A percentile compares a stretch with the other conserved stretches of the same genome.
phyloP scores from a whole-genome alignment of 169 alveolate genomes.

The Eimeria zaria region DNA sequence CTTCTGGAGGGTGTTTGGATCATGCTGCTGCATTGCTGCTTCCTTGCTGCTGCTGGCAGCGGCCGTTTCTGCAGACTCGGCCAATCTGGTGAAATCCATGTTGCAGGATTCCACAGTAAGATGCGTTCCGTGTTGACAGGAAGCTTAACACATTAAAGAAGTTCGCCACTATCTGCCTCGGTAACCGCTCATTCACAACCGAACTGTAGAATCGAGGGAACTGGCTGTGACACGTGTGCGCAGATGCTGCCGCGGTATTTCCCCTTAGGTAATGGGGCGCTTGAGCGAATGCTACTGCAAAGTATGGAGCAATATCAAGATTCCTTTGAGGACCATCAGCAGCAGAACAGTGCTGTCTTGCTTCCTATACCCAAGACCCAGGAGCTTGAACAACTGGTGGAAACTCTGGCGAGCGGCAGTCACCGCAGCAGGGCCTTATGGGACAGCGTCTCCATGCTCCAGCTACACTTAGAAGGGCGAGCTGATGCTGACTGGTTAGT shows the following conservation, averaged over 20 bases:
- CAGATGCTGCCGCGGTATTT: slow-evolving; percentile 63
- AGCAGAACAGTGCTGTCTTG: background rate
- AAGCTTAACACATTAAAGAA: background rate
- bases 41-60: slow-evolving; percentile 62
- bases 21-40: slow-evolving; percentile 38
- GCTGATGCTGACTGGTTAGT: slow-evolving; percentile 28
- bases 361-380: slow-evolving; percentile 43
- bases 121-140: background rate
- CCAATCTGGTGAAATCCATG: slow-evolving; percentile 19
- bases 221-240: background rate
- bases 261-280: slow-evolving; percentile 8
- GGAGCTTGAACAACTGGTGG: slow-evolving; percentile 31
- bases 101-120: slow-evolving; percentile 42
- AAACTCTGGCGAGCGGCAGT: slow-evolving; percentile 4
- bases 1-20: slow-evolving; percentile 38
- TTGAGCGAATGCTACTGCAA: slow-evolving; percentile 48
- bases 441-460: slow-evolving; percentile 23
- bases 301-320: slow-evolving; percentile 26
- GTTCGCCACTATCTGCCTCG: background rate
- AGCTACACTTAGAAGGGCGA: background rate
- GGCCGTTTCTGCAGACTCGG: slow-evolving; percentile 58
- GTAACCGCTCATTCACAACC: background rate
- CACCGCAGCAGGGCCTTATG: slow-evolving; percentile 11
- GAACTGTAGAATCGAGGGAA: background rate
- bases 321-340: slow-evolving; percentile 15